These are phyloP conservation scores for Tephrocybe rancida DNA, from an alignment of 768 basidiomycete genomes.

Conservation along the genomic window DNA sequence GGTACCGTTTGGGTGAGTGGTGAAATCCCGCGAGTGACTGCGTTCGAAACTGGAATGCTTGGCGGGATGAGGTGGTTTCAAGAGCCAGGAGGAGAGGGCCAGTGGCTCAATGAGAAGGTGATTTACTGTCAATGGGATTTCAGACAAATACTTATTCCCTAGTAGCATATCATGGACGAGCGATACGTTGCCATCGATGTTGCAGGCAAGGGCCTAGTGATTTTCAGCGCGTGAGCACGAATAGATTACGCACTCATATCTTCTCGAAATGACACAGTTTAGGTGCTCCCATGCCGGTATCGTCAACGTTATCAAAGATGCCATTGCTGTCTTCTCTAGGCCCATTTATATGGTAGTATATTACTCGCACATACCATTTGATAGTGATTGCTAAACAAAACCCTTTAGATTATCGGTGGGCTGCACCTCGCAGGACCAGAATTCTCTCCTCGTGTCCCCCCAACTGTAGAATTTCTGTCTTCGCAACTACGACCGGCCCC, in stretches of 20 bases:
- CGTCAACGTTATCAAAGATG: constrained; percentile 80
- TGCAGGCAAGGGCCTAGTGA: constrained; percentile 76
- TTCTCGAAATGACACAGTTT: background rate
- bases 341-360: constrained; percentile 74
- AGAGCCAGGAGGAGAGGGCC: constrained; percentile 30
- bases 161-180: constrained; percentile 80
- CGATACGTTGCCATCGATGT: constrained; percentile 79
- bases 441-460: constrained; percentile 58
- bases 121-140: background rate
- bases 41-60: constrained; percentile 68
- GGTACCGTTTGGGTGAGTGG: constrained; percentile 78
- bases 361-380: background rate
- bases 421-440: constrained; percentile 82
- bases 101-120: constrained; percentile 62
- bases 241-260: background rate
- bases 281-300: constrained; percentile 77
- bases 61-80: constrained; percentile 67
- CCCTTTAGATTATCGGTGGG: constrained; percentile 70
- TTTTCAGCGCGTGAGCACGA: constrained; percentile 77
- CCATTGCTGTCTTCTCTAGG: constrained; percentile 57
- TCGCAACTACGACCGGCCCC: constrained; percentile 62
- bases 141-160: background rate
- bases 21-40: constrained; percentile 71
- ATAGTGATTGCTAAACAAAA: background rate
- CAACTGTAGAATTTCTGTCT: constrained; percentile 73